Percentiles rank a stretch among this genome's conserved stretches.
Conservation (phyloP, 495 filamentous ascomycete genomes). For the Aspergillus indologenus region DNA sequence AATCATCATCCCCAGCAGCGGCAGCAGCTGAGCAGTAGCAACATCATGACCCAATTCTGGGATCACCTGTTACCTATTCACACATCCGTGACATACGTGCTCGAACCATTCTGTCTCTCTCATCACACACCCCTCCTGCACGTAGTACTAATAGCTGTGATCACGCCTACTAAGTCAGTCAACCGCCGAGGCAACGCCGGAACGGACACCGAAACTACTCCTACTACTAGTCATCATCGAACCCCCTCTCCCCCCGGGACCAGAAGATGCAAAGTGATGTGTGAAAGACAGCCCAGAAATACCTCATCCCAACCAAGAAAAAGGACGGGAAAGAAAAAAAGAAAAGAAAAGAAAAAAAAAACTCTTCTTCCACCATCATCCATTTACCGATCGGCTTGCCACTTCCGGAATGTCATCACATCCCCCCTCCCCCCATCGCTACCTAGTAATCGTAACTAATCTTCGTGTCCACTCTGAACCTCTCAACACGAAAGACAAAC, state of each 20-base stretch:
- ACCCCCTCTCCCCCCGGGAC: too few relatives aligned
- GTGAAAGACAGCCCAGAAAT: background rate
- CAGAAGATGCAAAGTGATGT: too few relatives aligned
- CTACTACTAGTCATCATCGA: too few relatives aligned
- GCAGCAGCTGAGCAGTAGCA: background rate
- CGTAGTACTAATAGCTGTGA: background rate
- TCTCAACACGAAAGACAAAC: background rate
- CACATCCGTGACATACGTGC: too few relatives aligned
- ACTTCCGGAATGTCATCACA: constrained; percentile 16
- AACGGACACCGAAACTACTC: background rate
- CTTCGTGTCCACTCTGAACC: background rate
- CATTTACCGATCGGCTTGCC: constrained; percentile 20
- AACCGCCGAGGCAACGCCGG: background rate
- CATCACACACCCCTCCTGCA: background rate
- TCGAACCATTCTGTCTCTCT: too few relatives aligned
- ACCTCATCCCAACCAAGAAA: background rate
- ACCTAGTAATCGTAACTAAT: too few relatives aligned
- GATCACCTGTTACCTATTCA: background rate
- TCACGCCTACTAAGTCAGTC: too few relatives aligned
- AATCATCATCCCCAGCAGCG: background rate
- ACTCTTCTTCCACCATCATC: background rate
- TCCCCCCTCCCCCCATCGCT: background rate
- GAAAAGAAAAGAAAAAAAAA: too few relatives aligned
- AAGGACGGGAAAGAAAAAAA: too few relatives aligned
- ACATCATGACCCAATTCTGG: background rate